Percentiles rank a stretch among this genome's conserved stretches.
phyloP scores from a whole-genome alignment of 2,329 filamentous ascomycete species.

The Fusarium nisikadoi region DNA sequence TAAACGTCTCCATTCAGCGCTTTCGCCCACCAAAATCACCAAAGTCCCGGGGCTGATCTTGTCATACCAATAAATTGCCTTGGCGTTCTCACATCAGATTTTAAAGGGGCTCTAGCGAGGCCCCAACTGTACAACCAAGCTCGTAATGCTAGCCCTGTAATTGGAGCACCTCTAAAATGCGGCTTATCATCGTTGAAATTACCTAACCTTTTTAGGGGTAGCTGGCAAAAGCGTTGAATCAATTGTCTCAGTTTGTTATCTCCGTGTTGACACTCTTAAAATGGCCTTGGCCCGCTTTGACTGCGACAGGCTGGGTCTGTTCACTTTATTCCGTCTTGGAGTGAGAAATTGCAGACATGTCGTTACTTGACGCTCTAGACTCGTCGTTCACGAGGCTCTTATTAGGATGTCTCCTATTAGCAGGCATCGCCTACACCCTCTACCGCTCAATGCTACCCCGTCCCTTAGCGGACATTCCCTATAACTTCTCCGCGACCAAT shows the following conservation, averaged over 20 bases:
- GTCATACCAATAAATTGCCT: neutral
- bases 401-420: constrained; percentile 1
- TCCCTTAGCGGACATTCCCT: constrained; percentile 21
- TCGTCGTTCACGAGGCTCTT: neutral
- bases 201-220: constrained; percentile 9
- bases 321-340: neutral
- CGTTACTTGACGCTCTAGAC: neutral
- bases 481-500: constrained; percentile 21
- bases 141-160: neutral
- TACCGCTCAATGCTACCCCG: constrained; percentile 17
- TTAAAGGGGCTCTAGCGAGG: neutral
- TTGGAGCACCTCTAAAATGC: neutral
- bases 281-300: neutral
- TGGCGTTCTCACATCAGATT: constrained; percentile 22
- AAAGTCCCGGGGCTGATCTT: neutral
- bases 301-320: neutral
- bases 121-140: constrained; percentile 15
- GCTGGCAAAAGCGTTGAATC: neutral
- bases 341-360: neutral
- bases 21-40: neutral
- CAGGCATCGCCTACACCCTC: constrained; percentile 10
- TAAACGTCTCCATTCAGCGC: neutral
- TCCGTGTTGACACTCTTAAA: neutral
- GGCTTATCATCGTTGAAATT: constrained; percentile 8
- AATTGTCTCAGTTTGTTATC: neutral